phyloP scores from a whole-genome alignment of 2,329 filamentous ascomycete genomes.

The Trichophyton mentagrophytes region DNA sequence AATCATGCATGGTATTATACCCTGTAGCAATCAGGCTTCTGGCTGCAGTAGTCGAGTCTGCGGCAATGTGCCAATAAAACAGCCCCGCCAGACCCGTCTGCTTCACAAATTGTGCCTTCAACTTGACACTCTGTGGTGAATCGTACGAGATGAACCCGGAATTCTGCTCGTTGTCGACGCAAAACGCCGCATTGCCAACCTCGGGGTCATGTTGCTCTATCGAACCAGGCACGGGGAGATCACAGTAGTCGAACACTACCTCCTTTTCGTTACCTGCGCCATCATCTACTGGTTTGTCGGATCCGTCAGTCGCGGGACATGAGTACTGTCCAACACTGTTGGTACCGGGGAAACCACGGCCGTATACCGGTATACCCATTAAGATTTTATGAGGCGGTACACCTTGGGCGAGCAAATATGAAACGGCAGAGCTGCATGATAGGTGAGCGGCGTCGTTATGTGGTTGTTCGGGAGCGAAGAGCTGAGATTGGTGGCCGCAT shows the following conservation, averaged over 20 bases:
- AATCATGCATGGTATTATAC: conserved; percentile 41
- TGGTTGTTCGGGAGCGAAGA: conserved; percentile 45
- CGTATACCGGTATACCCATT: conserved; percentile 63
- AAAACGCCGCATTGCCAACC: conserved; percentile 53
- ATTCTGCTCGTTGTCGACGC: conserved; percentile 50
- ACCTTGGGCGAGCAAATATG: conserved; percentile 51
- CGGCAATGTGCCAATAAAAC: conserved; percentile 72
- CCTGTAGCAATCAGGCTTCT: conserved; percentile 50
- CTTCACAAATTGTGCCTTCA: conserved; percentile 62
- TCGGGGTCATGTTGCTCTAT: conserved; percentile 56
- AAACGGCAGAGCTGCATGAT: conserved; percentile 54
- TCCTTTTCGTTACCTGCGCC: conserved; percentile 43
- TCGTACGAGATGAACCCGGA: conserved; percentile 72
- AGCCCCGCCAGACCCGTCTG: conserved; percentile 59
- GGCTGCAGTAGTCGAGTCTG: conserved; percentile 44
- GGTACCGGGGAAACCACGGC: conserved; percentile 58
- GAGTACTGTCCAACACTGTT: conserved; percentile 52
- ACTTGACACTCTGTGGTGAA: conserved; percentile 59
- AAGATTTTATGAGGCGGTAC: conserved; percentile 61
- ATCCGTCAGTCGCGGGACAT: conserved; percentile 11
- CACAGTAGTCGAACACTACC: conserved; percentile 60
- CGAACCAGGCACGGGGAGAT: conserved; percentile 49
- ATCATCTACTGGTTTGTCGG: neutral
- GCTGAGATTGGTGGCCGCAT: conserved; percentile 63
- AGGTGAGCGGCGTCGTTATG: conserved; percentile 43